Base-by-base conservation (phyloP, 805 yeast species). In the Scheffersomyces ergatensis region DNA sequence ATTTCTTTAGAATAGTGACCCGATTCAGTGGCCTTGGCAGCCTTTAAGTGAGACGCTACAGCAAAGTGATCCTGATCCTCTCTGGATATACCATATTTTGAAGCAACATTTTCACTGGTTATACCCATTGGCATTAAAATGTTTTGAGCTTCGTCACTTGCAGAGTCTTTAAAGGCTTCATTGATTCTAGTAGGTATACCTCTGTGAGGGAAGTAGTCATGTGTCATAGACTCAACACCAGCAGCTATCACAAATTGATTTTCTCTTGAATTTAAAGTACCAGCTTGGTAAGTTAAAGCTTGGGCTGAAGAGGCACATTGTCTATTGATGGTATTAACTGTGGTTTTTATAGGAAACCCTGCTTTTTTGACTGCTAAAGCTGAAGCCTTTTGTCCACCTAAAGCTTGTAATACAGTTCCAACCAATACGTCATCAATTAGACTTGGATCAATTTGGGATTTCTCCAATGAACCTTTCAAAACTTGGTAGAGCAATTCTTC, bases 221-320 rank as follows among this genome's bases (percentile, higher is more conserved):
- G 52, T n/a, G 71, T 65, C 72, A 67, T 67, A 2, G 70, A 64
- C 45, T 66, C 72, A n/a, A 66, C 72, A 33, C 72, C 72, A 18
- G 69, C 72, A 3, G 70, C 72, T 34, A 66, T 53, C 13, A 67
- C 64, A 16, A 57, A 53, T 20, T 46, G 49, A 30, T 59, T 53
- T 32, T 63, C 63, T 15, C 65, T 68, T 13, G 58, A 38, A 21
- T 49, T 38, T 18, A 66, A 54, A 7, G 65, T 49, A 25, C 57
- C 53, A 9, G 70, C 69, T 20, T 58, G 43, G 34, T 60, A 61
- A 1, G 66, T 43, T 18, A 65, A 43, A 13, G 70, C 70, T 43
- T 65, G 70, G 7, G 68, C 67, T 5, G 70, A 65, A 5, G 70
- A 65, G 14, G 68, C 61, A 43, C 72, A 67, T 42, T 67, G 71